Evolutionary conservation across 306 rosid genomes (phyloP).

Genomic region (Benincasa hispida): DNA sequence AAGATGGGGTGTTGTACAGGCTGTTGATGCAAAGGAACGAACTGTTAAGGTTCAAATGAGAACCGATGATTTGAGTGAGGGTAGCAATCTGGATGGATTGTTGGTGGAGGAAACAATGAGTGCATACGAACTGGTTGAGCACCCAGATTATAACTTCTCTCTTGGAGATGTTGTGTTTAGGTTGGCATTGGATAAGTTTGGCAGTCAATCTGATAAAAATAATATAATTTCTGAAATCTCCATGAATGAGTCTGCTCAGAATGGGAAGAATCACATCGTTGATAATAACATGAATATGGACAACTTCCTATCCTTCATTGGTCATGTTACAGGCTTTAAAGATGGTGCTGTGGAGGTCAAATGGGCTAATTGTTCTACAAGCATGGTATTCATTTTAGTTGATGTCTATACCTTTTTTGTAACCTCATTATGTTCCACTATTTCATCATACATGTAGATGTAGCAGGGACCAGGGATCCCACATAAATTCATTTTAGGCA

Average conservation of each 20-base stretch:
- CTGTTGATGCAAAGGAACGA: slow-evolving; percentile 71
- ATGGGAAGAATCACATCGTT: slow-evolving; percentile 17
- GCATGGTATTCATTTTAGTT: slow-evolving; percentile 41
- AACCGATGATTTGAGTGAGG: slow-evolving; percentile 20
- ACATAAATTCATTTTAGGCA: background rate
- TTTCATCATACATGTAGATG: background rate
- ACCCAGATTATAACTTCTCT: slow-evolving; percentile 66
- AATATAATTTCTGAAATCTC: slow-evolving; percentile 15
- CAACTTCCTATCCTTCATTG: slow-evolving; percentile 50
- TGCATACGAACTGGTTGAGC: slow-evolving; percentile 82
- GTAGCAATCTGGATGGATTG: slow-evolving; percentile 27
- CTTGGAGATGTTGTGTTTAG: slow-evolving; percentile 78
- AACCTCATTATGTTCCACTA: background rate
- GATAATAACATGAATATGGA: slow-evolving; percentile 22
- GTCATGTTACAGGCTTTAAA: slow-evolving; percentile 50
- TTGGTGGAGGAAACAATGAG: slow-evolving; percentile 62
- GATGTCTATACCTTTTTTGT: background rate
- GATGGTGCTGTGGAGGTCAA: slow-evolving; percentile 75
- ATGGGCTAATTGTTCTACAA: slow-evolving; percentile 73
- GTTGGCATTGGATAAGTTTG: slow-evolving; percentile 44
- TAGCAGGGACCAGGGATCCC: slow-evolving; percentile 1
- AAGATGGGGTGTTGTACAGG: slow-evolving; percentile 82
- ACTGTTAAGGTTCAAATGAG: slow-evolving; percentile 76
- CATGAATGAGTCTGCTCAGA: slow-evolving; percentile 19
- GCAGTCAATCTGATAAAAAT: slow-evolving; percentile 27